Base-by-base conservation (phyloP, 2,329 filamentous ascomycete species). In the Juglanconis juglandina region DNA sequence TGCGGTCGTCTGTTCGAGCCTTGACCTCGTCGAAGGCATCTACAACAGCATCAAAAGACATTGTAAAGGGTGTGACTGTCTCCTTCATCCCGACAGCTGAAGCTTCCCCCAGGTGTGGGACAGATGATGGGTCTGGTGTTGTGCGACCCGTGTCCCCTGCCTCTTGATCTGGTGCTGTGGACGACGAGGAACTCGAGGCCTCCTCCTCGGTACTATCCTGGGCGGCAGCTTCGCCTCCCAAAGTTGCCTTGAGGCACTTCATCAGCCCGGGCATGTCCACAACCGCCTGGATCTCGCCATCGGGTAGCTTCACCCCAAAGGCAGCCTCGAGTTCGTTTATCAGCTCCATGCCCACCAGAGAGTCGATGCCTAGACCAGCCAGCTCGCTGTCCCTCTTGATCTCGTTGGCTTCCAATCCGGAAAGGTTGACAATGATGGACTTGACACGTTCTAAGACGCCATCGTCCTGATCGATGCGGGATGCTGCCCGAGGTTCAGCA, bases 271-370 rank as follows among this genome's bases (percentile, higher is more conserved):
- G 51, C 2, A 61, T 30, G n/a, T 58, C 52, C 30, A 46, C 32
- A 2, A 49, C 56, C 5, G 30, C 42, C 24, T 54, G 54, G 32
- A 56, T 42, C 11, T 61, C 62, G 13, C 7, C 53, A 10, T 51
- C 54, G 11, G 46, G 54, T 32, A 65, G 55, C 50, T 58, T 70
- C 48, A 68, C 69, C 5, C 73, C 68, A 59, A 81, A 78, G 0
- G 64, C 63, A 1, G 59, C 55, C 50, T 79, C 74, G 3, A 80
- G 63, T 55, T 81, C 79, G 1, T 70, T 70, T 0, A 68, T 72
- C 53, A 82, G 63, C 64, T 82, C 79, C 75, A 80, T 81, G 0
- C 72, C 76, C 73, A 80, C 77, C 0, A 82, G 69, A 0, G 79
- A 82, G 66, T 82, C 79, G 37, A 82, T 79, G 1, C 79, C 79